Percentiles rank a stretch among this genome's conserved stretches.
Evolutionary conservation across 768 basidiomycete genomes (phyloP).

Genomic region (Suillus subluteus): DNA sequence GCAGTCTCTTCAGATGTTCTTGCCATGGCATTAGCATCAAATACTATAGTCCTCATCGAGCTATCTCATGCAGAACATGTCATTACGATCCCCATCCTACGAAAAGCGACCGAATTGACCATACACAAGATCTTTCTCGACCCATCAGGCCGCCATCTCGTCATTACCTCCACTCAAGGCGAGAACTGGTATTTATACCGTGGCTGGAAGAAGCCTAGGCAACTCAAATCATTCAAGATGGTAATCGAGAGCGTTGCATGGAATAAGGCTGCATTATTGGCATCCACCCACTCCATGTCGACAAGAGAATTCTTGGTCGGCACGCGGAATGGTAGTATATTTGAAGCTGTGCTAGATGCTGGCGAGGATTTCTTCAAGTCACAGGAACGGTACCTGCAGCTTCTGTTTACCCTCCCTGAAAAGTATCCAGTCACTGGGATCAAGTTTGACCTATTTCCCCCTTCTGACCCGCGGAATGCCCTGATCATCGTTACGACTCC

Average conservation of each 20-base stretch:
- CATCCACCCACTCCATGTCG: constrained; percentile 69
- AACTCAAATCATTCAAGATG: constrained; percentile 80
- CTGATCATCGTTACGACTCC: constrained; percentile 85
- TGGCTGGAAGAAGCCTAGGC: constrained; percentile 80
- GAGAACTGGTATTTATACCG: constrained; percentile 93
- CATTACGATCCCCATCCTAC: constrained; percentile 74
- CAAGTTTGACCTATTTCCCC: constrained; percentile 76
- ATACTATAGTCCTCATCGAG: constrained; percentile 86
- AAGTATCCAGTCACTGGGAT: constrained; percentile 84
- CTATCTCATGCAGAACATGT: constrained; percentile 87
- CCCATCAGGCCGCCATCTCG: constrained; percentile 88
- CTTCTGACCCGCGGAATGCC: constrained; percentile 59
- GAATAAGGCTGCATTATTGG: constrained; percentile 73
- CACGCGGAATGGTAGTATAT: constrained; percentile 80
- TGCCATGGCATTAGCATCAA: constrained; percentile 79
- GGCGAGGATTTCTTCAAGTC: constrained; percentile 93
- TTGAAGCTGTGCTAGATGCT: constrained; percentile 88
- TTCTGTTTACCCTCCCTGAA: constrained; percentile 79
- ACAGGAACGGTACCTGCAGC: constrained; percentile 75
- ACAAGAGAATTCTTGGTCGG: constrained; percentile 89
- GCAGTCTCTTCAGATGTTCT: constrained; percentile 87
- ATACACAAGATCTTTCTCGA: constrained; percentile 89
- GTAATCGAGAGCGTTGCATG: constrained; percentile 91
- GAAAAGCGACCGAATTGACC: constrained; percentile 74
- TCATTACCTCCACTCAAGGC: constrained; percentile 84